Evolutionary conservation across 2,329 filamentous ascomycete species (phyloP).

Genomic region (Colletotrichum shisoi): DNA sequence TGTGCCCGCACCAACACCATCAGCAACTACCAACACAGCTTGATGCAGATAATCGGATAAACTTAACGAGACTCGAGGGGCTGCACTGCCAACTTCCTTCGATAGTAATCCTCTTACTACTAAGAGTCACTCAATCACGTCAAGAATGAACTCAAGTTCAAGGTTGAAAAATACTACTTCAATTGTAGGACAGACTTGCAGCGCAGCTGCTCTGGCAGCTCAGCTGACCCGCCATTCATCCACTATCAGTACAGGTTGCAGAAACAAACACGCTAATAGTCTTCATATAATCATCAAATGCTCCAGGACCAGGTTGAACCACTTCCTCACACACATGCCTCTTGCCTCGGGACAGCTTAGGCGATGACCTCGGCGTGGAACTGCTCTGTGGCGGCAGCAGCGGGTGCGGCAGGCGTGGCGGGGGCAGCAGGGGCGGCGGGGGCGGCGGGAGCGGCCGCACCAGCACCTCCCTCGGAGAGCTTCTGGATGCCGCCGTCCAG

Average conservation of each 20-base stretch:
- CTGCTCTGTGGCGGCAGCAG: slow-evolving; percentile 2
- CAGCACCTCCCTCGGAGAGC: slow-evolving; percentile 28
- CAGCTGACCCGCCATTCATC: slow-evolving; percentile 24
- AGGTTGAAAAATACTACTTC: neutral
- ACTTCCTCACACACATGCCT: neutral
- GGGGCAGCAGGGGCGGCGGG: slow-evolving; percentile 21
- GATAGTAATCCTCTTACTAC: neutral
- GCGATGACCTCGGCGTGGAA: slow-evolving; percentile 36
- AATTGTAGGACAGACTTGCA: slow-evolving; percentile 14
- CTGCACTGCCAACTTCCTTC: neutral
- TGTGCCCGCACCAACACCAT: slow-evolving; percentile 20
- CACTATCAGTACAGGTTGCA: slow-evolving; percentile 14
- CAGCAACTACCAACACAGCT: slow-evolving; percentile 16
- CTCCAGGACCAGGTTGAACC: neutral
- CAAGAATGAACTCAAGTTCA: neutral
- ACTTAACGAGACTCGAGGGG: neutral
- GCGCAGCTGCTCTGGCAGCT: slow-evolving; percentile 37
- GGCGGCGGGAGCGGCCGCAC: slow-evolving; percentile 21
- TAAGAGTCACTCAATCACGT: neutral
- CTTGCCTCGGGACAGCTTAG: neutral
- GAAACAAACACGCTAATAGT: slow-evolving; percentile 22
- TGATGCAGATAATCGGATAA: neutral
- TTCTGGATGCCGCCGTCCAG: slow-evolving; percentile 42
- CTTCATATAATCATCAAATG: slow-evolving; percentile 15
- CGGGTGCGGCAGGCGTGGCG: slow-evolving; percentile 16